These are phyloP conservation scores for Talaromyces proteolyticus DNA, from an alignment of 495 filamentous ascomycete genomes.

Conservation along the genomic window DNA sequence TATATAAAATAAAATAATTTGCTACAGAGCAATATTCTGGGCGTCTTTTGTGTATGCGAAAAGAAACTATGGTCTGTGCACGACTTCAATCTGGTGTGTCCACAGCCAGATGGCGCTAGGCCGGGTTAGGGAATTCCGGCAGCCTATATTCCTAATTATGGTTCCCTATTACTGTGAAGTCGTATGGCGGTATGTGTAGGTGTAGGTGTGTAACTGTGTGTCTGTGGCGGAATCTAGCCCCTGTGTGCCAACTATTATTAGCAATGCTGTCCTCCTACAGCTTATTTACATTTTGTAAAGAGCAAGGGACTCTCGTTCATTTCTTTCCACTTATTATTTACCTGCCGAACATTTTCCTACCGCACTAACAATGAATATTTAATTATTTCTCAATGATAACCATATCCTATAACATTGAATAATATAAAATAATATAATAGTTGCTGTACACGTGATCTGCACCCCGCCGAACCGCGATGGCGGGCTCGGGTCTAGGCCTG, in stretches of 20 bases:
- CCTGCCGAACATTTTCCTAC: too few species aligned
- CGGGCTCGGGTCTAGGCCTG: constrained; percentile 6
- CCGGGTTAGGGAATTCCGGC: constrained; percentile 1
- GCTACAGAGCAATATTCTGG: too few species aligned
- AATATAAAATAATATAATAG: neutral
- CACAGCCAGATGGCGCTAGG: constrained; percentile 1
- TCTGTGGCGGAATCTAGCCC: too few species aligned
- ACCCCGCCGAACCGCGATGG: constrained; percentile 6
- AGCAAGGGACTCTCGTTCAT: too few species aligned
- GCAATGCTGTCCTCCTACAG: too few species aligned
- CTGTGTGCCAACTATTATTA: too few species aligned
- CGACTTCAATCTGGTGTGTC: neutral
- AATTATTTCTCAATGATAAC: neutral
- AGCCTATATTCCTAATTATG: neutral
- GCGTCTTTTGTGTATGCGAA: too few species aligned
- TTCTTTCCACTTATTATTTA: too few species aligned
- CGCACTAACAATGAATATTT: neutral
- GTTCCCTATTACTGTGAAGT: too few species aligned
- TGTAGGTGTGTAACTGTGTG: neutral
- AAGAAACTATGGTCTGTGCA: constrained; percentile 4
- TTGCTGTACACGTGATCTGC: constrained; percentile 1
- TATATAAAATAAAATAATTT: too few species aligned
- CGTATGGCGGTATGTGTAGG: neutral
- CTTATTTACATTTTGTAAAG: too few species aligned
- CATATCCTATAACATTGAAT: neutral